A percentile compares a stretch with the other conserved stretches of the same genome.
Conservation (phyloP, 192 early-diverging fungal genomes). For the Thamnidium elegans region DNA sequence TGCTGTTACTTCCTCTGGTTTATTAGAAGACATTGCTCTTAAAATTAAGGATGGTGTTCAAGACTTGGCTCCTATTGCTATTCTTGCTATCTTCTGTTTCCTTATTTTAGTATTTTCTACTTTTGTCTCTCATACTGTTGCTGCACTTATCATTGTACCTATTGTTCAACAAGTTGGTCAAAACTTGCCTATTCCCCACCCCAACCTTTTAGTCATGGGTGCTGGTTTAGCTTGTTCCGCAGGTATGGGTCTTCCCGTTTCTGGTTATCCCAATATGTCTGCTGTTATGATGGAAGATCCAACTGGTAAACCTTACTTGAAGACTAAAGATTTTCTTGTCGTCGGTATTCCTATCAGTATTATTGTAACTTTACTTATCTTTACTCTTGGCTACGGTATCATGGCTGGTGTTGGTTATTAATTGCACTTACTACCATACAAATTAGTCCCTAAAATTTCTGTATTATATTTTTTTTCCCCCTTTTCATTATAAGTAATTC, state of each 20-base stretch:
- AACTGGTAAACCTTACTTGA: constrained; percentile 63
- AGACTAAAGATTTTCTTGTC: constrained; percentile 61
- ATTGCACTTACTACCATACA: background rate
- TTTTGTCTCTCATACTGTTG: constrained; percentile 79
- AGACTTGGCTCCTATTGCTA: constrained; percentile 51
- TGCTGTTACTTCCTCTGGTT: constrained; percentile 68
- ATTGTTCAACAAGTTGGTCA: constrained; percentile 70
- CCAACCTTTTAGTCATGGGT: constrained; percentile 70
- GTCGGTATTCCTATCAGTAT: constrained; percentile 60
- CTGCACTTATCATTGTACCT: constrained; percentile 73
- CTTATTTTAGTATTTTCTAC: constrained; percentile 68
- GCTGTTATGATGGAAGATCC: constrained; percentile 67
- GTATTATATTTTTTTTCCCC: too few relatives aligned
- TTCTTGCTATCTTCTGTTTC: constrained; percentile 57
- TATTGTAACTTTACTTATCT: constrained; percentile 51
- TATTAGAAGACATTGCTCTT: constrained; percentile 59
- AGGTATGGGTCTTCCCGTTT: constrained; percentile 58
- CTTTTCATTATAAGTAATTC: too few relatives aligned
- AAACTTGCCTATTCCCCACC: constrained; percentile 62
- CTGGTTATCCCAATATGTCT: constrained; percentile 78
- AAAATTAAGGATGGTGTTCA: constrained; percentile 53
- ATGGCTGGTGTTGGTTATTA: constrained; percentile 44
- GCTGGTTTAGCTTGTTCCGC: constrained; percentile 49
- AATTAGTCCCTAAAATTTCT: too few relatives aligned
- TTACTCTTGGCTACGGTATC: constrained; percentile 62